These are phyloP conservation scores for Emmonsiellopsis sp. DNA, from an alignment of 2,329 filamentous ascomycete genomes.

Conservation along the genomic window DNA sequence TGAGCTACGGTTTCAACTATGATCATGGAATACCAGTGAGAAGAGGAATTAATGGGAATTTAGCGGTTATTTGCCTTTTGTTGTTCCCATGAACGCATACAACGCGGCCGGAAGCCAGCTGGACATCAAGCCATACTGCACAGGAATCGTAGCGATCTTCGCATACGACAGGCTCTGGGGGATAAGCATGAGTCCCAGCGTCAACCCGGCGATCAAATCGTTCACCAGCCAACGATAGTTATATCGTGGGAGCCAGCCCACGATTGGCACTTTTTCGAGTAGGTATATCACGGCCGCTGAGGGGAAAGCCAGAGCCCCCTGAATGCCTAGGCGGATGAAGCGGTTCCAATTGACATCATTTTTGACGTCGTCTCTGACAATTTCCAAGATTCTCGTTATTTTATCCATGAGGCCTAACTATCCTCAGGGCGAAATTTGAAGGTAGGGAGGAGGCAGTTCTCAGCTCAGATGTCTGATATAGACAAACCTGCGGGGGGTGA, in stretches of 20 bases:
- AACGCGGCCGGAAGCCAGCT: conserved; percentile 49
- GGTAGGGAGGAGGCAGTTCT: too few relatives aligned
- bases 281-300: conserved; percentile 47
- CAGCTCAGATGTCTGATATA: too few relatives aligned
- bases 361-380: conserved; percentile 10
- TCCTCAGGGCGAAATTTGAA: too few relatives aligned
- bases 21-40: background rate
- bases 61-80: conserved; percentile 40
- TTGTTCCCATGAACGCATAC: conserved; percentile 52
- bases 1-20: background rate
- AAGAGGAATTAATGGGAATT: background rate
- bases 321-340: conserved; percentile 9
- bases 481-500: too few relatives aligned
- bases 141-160: conserved; percentile 51
- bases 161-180: conserved; percentile 53
- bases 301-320: conserved; percentile 36
- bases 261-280: conserved; percentile 51
- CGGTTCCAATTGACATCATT: conserved; percentile 16
- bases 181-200: conserved; percentile 50
- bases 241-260: conserved; percentile 55
- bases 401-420: background rate
- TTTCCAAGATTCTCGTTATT: conserved; percentile 13
- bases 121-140: conserved; percentile 51
- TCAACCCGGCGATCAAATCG: conserved; percentile 53
- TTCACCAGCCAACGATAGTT: conserved; percentile 51